A percentile compares a stretch with the other conserved stretches of the same genome.
These are phyloP conservation scores for Dittrichia graveolens DNA, from an alignment of 129 eudicot species.

Conservation along the genomic window DNA sequence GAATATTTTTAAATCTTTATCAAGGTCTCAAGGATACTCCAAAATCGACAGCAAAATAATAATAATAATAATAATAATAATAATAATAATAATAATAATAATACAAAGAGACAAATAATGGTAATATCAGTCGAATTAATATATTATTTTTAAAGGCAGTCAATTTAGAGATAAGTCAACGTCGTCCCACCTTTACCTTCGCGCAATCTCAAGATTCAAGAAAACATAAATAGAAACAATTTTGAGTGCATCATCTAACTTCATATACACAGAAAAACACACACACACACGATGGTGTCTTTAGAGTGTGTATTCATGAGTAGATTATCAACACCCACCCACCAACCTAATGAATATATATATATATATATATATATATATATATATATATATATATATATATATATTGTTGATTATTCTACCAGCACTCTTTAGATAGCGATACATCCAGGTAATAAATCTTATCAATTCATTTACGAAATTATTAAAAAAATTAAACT, in stretches of 20 bases:
- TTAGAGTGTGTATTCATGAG: conserved; percentile 22
- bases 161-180: conserved; percentile 4
- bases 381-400: too few relatives aligned
- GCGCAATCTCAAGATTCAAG: neutral
- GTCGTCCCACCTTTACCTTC: conserved; percentile 10
- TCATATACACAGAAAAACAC: neutral
- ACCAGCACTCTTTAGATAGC: conserved; percentile 8
- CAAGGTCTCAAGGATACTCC: too few relatives aligned
- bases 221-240: neutral
- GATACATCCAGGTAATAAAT: conserved; percentile 3
- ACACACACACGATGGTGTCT: conserved; percentile 6
- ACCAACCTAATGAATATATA: too few relatives aligned
- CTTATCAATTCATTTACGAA: neutral
- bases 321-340: conserved; percentile 16
- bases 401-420: conserved; percentile 15
- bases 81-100: too few relatives aligned
- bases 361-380: too few relatives aligned
- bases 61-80: too few relatives aligned
- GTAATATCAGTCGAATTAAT: too few relatives aligned
- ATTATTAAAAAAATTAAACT: neutral
- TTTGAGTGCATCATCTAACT: conserved; percentile 1
- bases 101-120: too few relatives aligned
- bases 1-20: too few relatives aligned
- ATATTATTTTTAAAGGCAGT: too few relatives aligned
- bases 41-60: too few relatives aligned